Base-by-base conservation (phyloP, 495 filamentous ascomycete species). In the Lepraria neglecta region DNA sequence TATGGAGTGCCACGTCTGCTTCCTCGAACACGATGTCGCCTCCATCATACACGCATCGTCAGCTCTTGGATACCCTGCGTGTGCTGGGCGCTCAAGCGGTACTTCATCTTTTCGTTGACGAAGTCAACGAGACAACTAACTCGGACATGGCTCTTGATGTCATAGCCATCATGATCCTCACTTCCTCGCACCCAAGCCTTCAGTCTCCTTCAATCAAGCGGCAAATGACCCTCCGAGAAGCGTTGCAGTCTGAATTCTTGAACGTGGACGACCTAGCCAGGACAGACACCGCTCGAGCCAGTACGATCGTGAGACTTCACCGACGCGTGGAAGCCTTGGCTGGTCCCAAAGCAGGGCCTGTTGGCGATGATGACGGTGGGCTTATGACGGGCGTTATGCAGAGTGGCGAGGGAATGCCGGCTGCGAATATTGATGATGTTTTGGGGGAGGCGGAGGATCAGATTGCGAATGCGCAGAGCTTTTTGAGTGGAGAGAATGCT, bases 21-120 rank as follows among this genome's bases (percentile, higher is more conserved):
- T 76, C 87, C 24, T 85, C 79, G 61, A 54, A 38, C 5, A 52
- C 59, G 12, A 80, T 82, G 60, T 82, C 85, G 43, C 87, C 90
- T 9, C 82, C 87, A 1, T 78, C 80, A 15, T 97, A 95, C 72
- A 90, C 88, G 0, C 89, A 92, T 69, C 84, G 87, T 15, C 88
- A 90, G 59, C 72, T 94, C 7, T 74, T 88, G 15, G 75, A 80
- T 0, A 84, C 82, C 0, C 72, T 86, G 58, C 80, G 82, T n/a
- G 79, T 94, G 35, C 80, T 90, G 1, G 91, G 91, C 55, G 80
- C 90, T 0, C 76, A 73, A 27, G 77, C 79, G 17, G 75, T 91
- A 0, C 72, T 96, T 0, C 55, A 47, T 33, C 35, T 58, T 17
- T 38, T 60, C 21, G 45, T 59, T 43, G 57, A 65, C 38, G 58